These are phyloP conservation scores for Chaetomium tenue DNA, from an alignment of 495 filamentous ascomycete genomes.

Conservation along the genomic window DNA sequence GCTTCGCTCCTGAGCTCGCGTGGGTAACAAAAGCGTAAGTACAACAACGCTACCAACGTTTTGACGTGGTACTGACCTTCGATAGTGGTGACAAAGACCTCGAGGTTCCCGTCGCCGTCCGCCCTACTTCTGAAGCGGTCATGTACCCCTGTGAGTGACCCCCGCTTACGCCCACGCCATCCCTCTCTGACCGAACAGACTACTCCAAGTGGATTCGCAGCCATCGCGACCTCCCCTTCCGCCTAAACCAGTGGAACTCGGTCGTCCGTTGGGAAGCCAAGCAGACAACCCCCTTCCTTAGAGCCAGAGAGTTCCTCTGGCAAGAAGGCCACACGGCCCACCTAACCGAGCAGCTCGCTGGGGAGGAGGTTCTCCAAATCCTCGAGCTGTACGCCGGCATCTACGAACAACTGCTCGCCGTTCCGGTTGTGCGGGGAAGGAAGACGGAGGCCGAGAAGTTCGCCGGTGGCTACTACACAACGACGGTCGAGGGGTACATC, in stretches of 20 bases:
- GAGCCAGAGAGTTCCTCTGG: slow-evolving; percentile 94
- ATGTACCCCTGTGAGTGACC: slow-evolving; percentile 65
- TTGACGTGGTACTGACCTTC: slow-evolving; percentile 1
- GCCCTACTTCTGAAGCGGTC: slow-evolving; percentile 90
- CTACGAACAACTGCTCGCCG: slow-evolving; percentile 89
- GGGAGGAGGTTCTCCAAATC: slow-evolving; percentile 83
- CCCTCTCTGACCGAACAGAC: slow-evolving; percentile 73
- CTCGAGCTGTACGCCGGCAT: slow-evolving; percentile 88
- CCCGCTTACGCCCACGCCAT: slow-evolving; percentile 48
- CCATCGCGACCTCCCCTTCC: slow-evolving; percentile 88
- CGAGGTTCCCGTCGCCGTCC: slow-evolving; percentile 92
- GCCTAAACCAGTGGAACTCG: slow-evolving; percentile 96
- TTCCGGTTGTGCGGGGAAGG: slow-evolving; percentile 78
- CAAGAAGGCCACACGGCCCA: slow-evolving; percentile 98
- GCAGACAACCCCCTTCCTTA: slow-evolving; percentile 90
- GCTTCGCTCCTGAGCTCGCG: slow-evolving; percentile 94
- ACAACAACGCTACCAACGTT: slow-evolving; percentile 4
- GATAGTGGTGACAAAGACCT: slow-evolving; percentile 78
- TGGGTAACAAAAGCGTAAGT: slow-evolving; percentile 95
- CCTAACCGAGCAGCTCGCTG: slow-evolving; percentile 71
- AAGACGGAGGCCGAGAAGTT: slow-evolving; percentile 98
- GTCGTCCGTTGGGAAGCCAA: slow-evolving; percentile 99
- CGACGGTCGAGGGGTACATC: slow-evolving; percentile 93
- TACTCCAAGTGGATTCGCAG: slow-evolving; percentile 95
- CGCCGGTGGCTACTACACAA: slow-evolving; percentile 91